Conservation (phyloP, 768 basidiomycete genomes). For the Tremella fuciformis region DNA sequence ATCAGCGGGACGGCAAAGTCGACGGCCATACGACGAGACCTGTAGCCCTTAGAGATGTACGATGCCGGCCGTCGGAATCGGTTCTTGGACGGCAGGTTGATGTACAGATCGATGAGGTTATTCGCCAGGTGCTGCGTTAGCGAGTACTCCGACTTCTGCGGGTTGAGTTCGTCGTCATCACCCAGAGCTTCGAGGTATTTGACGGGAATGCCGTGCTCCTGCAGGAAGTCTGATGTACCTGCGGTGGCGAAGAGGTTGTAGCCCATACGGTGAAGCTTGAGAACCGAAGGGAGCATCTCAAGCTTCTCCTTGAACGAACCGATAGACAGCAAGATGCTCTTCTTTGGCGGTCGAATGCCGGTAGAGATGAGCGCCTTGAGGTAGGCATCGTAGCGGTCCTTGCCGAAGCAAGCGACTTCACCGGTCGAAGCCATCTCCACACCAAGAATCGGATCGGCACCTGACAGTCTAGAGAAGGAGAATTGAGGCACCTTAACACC, state of each 20-base stretch:
- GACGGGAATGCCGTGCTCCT: conserved; percentile 92
- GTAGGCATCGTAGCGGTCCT: conserved; percentile 97
- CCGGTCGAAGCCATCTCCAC: conserved; percentile 99
- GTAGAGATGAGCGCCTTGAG: conserved; percentile 95
- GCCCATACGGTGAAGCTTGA: conserved; percentile 87
- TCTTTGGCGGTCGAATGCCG: conserved; percentile 89
- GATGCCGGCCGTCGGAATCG: conserved; percentile 93
- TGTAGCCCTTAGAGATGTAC: conserved; percentile 95
- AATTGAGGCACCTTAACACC: conserved; percentile 99
- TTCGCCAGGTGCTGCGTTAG: conserved; percentile 88
- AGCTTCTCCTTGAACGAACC: conserved; percentile 97
- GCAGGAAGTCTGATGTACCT: conserved; percentile 95
- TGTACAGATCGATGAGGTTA: conserved; percentile 98
- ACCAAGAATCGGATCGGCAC: conserved; percentile 94
- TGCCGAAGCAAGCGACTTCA: conserved; percentile 97
- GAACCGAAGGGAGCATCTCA: conserved; percentile 89
- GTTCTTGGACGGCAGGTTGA: conserved; percentile 98
- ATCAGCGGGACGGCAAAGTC: conserved; percentile 96
- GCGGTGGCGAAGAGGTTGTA: conserved; percentile 96
- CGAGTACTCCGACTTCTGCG: conserved; percentile 96
- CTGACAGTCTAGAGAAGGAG: conserved; percentile 92
- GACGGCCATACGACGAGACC: conserved; percentile 95
- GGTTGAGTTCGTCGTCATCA: conserved; percentile 59
- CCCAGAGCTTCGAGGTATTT: conserved; percentile 91
- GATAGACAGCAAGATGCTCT: conserved; percentile 95